phyloP scores from a whole-genome alignment of 495 filamentous ascomycete species.

The Penicillium taxi region DNA sequence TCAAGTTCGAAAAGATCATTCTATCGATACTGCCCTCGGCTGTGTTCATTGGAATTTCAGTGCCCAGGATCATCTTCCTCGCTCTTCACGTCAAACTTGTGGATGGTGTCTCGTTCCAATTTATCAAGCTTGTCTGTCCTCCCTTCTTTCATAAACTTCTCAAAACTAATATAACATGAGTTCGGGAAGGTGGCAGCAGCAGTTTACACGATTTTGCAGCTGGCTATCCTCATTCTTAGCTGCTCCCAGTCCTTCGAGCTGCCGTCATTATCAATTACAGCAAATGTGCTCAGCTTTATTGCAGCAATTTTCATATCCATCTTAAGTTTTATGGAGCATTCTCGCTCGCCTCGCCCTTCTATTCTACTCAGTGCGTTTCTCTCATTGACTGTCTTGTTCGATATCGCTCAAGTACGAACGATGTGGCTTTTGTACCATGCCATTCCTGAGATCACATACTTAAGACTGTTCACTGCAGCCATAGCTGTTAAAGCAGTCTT shows the following conservation, averaged over 20 bases:
- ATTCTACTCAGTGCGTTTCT: conserved; percentile 1
- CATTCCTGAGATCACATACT: neutral
- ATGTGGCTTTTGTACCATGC: neutral
- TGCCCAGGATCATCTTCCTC: neutral
- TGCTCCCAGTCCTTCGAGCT: neutral
- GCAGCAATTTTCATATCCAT: neutral
- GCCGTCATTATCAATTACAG: neutral
- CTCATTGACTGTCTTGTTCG: neutral
- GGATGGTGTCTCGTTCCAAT: neutral
- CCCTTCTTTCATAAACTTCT: too few species aligned
- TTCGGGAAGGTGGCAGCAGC: neutral
- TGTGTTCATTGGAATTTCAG: neutral
- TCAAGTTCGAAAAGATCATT: conserved; percentile 1
- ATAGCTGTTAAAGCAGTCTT: neutral
- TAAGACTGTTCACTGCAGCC: neutral
- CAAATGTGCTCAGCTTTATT: neutral
- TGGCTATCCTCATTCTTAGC: neutral
- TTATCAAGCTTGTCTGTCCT: neutral
- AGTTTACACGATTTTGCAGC: neutral
- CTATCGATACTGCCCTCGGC: conserved; percentile 2
- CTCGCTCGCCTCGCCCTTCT: neutral
- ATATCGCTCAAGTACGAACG: neutral
- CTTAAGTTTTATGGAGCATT: conserved; percentile 1
- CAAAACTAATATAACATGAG: neutral
- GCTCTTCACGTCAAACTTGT: neutral